Conservation (phyloP, 352 stramenopile genomes). For the Pythium volutum region DNA sequence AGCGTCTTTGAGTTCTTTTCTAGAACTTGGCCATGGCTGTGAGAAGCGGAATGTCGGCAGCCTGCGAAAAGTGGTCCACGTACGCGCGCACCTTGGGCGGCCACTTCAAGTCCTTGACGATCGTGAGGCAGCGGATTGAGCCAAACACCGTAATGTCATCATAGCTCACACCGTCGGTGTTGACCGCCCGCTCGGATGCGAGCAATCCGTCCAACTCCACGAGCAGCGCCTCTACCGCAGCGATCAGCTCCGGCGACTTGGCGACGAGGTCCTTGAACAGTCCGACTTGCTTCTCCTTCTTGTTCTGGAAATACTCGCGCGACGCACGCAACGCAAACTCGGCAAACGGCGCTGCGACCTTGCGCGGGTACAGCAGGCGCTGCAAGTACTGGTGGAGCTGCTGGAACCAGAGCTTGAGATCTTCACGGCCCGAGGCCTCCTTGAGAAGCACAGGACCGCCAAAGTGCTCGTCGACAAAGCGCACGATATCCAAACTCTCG, state of each 20-base stretch:
- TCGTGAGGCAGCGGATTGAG: constrained; percentile 44
- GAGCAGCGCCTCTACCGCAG: constrained; percentile 38
- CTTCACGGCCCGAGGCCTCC: constrained; percentile 29
- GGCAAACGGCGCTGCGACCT: constrained; percentile 29
- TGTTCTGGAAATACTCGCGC: constrained; percentile 49
- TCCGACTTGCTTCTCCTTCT: constrained; percentile 49
- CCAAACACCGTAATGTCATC: constrained; percentile 57
- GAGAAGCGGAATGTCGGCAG: constrained; percentile 41
- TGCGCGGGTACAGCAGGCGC: constrained; percentile 40
- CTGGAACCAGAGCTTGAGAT: constrained; percentile 44
- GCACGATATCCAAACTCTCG: constrained; percentile 47
- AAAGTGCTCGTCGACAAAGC: constrained; percentile 40
- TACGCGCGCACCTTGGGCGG: constrained; percentile 48
- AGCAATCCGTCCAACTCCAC: constrained; percentile 36
- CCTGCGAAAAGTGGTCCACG: constrained; percentile 43
- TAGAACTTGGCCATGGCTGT: constrained; percentile 10
- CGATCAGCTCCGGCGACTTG: constrained; percentile 30
- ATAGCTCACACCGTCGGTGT: constrained; percentile 42
- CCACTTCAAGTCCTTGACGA: constrained; percentile 51
- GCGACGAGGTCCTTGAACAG: constrained; percentile 32
- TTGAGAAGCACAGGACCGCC: constrained; percentile 29
- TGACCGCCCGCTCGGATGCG: constrained; percentile 37
- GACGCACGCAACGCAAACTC: constrained; percentile 45
- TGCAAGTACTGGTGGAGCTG: constrained; percentile 27
- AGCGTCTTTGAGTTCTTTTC: too few relatives aligned